A percentile compares a stretch with the other conserved stretches of the same genome.
phyloP scores from a whole-genome alignment of 2,329 filamentous ascomycete genomes.

The Talaromyces sp. region DNA sequence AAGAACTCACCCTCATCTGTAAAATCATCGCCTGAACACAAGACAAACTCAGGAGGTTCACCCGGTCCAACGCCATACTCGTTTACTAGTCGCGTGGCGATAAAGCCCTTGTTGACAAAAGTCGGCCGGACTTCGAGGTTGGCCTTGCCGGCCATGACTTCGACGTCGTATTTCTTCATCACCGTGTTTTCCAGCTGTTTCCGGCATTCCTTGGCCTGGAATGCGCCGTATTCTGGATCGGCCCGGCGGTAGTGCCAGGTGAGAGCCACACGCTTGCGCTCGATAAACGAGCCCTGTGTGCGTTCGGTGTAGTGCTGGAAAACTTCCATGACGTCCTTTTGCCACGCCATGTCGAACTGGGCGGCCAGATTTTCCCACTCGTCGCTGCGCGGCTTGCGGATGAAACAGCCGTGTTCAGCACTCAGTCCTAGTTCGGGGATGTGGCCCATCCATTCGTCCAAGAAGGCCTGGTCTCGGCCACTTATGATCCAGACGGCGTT shows the following conservation, averaged over 20 bases:
- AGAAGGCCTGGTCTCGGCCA: constrained; percentile 85
- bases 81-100: constrained; percentile 74
- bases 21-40: constrained; percentile 92
- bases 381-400: constrained; percentile 69
- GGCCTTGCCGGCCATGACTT: constrained; percentile 95
- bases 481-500: constrained; percentile 99
- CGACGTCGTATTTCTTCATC: constrained; percentile 76
- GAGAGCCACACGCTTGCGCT: constrained; percentile 86
- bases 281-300: constrained; percentile 85
- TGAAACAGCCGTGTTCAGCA: constrained; percentile 94
- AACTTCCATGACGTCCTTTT: constrained; percentile 72
- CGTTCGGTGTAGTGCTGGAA: constrained; percentile 86
- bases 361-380: constrained; percentile 88
- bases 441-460: constrained; percentile 87
- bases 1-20: constrained; percentile 78
- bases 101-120: constrained; percentile 97
- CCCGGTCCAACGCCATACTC: constrained; percentile 57
- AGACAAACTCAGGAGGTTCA: constrained; percentile 71
- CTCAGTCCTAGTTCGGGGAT: constrained; percentile 86
- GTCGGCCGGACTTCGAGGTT: constrained; percentile 95
- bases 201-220: constrained; percentile 75
- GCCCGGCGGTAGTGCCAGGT: constrained; percentile 97
- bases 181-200: constrained; percentile 74
- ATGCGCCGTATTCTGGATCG: constrained; percentile 75
- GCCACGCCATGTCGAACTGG: constrained; percentile 86